These are phyloP conservation scores for Coelomomyces lativittatus DNA, from an alignment of 371 early-diverging fungal genomes.

Conservation along the genomic window DNA sequence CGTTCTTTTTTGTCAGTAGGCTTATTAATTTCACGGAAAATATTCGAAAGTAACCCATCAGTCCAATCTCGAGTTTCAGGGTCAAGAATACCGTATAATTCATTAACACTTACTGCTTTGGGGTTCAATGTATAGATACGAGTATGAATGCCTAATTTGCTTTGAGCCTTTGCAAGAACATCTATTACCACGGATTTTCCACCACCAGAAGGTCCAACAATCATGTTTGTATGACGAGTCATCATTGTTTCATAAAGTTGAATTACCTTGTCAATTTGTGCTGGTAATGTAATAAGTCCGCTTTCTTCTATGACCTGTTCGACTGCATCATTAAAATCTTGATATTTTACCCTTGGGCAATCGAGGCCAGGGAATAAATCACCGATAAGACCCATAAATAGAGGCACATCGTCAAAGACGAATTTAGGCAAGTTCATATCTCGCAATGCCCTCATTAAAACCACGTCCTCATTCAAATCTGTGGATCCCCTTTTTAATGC, in stretches of 20 bases:
- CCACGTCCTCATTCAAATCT: slow-evolving; percentile 35
- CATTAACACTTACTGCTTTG: slow-evolving; percentile 36
- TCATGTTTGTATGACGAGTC: slow-evolving; percentile 38
- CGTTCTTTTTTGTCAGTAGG: slow-evolving; percentile 38
- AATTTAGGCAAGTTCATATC: slow-evolving; percentile 47
- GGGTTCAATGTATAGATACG: slow-evolving; percentile 30
- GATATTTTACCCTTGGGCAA: slow-evolving; percentile 36
- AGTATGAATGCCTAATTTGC: slow-evolving; percentile 25
- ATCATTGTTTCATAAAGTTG: slow-evolving; percentile 46
- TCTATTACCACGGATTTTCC: slow-evolving; percentile 40
- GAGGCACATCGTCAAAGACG: slow-evolving; percentile 37
- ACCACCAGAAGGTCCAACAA: slow-evolving; percentile 40
- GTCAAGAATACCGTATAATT: slow-evolving; percentile 36
- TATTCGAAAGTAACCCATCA: slow-evolving; percentile 41
- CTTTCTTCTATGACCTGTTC: slow-evolving; percentile 23
- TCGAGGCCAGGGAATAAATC: slow-evolving; percentile 41
- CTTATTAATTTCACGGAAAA: slow-evolving; percentile 34
- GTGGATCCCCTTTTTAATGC: slow-evolving; percentile 32
- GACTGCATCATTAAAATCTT: slow-evolving; percentile 36
- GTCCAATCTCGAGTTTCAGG: slow-evolving; percentile 43
- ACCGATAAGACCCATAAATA: slow-evolving; percentile 31
- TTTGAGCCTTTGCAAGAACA: slow-evolving; percentile 30
- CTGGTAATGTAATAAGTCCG: slow-evolving; percentile 19
- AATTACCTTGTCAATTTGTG: slow-evolving; percentile 39
- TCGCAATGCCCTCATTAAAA: slow-evolving; percentile 32